Evolutionary conservation across 768 basidiomycete species (phyloP).

Genomic region (Suillus subalutaceus): DNA sequence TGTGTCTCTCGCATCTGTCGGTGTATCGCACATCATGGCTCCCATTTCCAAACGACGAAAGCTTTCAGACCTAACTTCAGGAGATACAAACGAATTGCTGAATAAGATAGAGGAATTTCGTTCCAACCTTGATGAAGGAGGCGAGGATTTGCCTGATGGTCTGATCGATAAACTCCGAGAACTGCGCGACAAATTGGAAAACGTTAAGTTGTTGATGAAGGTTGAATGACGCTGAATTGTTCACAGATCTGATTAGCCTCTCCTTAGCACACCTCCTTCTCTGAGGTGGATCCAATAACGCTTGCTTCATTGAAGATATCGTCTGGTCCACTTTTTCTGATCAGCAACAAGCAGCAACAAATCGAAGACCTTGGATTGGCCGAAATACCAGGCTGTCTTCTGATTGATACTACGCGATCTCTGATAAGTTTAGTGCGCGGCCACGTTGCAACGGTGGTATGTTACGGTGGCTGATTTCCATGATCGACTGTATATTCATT

Average conservation of each 20-base stretch:
- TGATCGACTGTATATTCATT: background rate
- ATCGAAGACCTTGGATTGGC: constrained; percentile 10
- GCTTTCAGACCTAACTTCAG: constrained; percentile 12
- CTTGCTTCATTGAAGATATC: background rate
- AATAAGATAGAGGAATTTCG: constrained; percentile 13
- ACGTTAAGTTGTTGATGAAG: background rate
- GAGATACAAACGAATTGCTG: constrained; percentile 18
- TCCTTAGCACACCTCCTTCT: background rate
- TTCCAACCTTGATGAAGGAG: constrained; percentile 21
- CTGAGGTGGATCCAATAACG: background rate
- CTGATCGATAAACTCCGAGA: constrained; percentile 12
- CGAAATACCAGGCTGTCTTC: background rate
- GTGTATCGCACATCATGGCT: background rate
- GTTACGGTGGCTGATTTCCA: background rate
- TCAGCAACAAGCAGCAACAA: constrained; percentile 6
- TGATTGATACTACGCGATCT: background rate
- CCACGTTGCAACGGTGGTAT: background rate
- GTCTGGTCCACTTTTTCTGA: constrained; percentile 16
- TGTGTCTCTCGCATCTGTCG: background rate
- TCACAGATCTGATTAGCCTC: background rate
- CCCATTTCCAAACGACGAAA: constrained; percentile 1
- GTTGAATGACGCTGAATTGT: background rate
- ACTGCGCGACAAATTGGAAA: constrained; percentile 14
- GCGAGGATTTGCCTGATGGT: constrained; percentile 19
- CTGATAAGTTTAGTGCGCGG: background rate